Percentiles rank a stretch among this genome's conserved stretches.
phyloP scores from a whole-genome alignment of 208 protist species.

The Wallacemonas sp. region DNA sequence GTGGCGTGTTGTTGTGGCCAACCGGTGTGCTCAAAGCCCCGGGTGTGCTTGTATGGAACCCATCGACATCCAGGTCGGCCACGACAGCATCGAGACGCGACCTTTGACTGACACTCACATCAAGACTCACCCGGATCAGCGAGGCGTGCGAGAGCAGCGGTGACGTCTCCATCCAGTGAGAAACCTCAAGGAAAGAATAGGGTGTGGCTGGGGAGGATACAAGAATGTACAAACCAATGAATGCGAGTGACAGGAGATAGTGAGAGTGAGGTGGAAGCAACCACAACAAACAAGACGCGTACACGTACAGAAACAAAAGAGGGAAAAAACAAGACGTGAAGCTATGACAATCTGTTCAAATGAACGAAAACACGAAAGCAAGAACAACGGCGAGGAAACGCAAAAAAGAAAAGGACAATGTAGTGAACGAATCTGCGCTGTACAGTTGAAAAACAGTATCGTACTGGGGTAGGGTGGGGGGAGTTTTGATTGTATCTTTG shows the following conservation, averaged over 20 bases:
- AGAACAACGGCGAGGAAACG: neutral
- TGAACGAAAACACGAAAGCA: neutral
- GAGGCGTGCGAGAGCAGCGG: neutral
- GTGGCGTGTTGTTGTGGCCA: no score
- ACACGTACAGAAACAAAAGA: neutral
- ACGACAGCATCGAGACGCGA: neutral
- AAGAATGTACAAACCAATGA: no score
- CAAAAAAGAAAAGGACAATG: constrained; percentile 18
- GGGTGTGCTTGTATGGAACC: neutral
- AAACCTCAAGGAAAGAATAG: no score
- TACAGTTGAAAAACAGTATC: no score
- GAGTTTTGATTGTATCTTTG: no score
- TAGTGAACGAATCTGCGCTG: no score
- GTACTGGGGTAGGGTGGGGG: no score
- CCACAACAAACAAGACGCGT: neutral
- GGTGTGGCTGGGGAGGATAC: no score
- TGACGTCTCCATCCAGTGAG: neutral
- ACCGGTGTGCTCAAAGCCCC: no score
- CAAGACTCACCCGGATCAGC: constrained; percentile 8
- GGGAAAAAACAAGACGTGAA: neutral
- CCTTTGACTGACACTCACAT: neutral
- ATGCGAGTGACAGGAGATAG: no score
- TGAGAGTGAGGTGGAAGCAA: neutral
- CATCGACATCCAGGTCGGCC: neutral
- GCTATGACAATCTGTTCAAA: neutral